phyloP scores from a whole-genome alignment of 2,329 filamentous ascomycete genomes.

The Aspergillus ibericus region DNA sequence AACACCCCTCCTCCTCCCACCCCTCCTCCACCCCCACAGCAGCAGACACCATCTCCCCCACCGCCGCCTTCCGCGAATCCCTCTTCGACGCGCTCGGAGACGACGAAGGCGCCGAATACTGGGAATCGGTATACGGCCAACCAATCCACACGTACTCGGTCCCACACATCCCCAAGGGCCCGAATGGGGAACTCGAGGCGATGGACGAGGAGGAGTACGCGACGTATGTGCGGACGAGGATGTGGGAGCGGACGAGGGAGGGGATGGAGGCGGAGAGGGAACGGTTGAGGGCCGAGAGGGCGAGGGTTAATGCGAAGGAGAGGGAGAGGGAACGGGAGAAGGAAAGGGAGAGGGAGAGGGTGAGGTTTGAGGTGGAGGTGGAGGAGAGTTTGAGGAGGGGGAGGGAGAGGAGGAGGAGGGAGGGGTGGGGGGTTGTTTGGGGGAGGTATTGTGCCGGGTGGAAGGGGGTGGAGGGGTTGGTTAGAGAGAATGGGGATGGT shows the following conservation, averaged over 20 bases:
- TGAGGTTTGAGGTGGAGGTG: conserved; percentile 61
- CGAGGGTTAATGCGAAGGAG: conserved; percentile 3
- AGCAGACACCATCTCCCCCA: conserved; percentile 56
- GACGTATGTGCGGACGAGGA: conserved; percentile 75
- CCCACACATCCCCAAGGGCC: conserved; percentile 48
- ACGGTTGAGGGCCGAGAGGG: conserved; percentile 54
- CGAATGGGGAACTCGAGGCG: conserved; percentile 64
- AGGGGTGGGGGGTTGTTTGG: conserved; percentile 61
- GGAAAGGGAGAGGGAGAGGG: conserved; percentile 24
- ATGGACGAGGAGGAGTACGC: conserved; percentile 96
- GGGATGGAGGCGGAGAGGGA: conserved; percentile 76
- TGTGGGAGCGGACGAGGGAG: conserved; percentile 95
- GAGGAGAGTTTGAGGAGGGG: conserved; percentile 68
- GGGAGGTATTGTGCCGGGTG: conserved; percentile 64
- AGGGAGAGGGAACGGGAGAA: conserved; percentile 49
- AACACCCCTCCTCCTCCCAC: conserved; percentile 12
- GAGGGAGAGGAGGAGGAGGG: conserved; percentile 55
- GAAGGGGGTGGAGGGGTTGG: conserved; percentile 49
- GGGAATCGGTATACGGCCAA: conserved; percentile 95
- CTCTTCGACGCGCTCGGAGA: conserved; percentile 97
- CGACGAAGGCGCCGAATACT: conserved; percentile 92
- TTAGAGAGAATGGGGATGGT: conserved; percentile 22
- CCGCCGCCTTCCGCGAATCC: conserved; percentile 83
- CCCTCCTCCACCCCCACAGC: neutral
- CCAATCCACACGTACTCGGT: conserved; percentile 79